These are phyloP conservation scores for Gremmenia infestans DNA, from an alignment of 2,329 filamentous ascomycete genomes.

Conservation along the genomic window DNA sequence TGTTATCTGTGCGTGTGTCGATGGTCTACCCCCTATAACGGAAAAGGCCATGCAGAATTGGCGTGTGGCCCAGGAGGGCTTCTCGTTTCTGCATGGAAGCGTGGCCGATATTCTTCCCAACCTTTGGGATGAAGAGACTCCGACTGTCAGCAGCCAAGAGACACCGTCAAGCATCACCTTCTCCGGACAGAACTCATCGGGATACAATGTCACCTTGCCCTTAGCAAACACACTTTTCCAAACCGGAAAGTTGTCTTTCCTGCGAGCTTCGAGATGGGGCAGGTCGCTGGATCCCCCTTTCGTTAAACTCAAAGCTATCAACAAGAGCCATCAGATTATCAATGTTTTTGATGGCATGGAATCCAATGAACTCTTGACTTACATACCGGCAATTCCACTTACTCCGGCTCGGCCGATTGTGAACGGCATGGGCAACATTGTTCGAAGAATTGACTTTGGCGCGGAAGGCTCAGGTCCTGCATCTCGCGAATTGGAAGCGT, in stretches of 20 bases:
- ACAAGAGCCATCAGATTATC: conserved; percentile 18
- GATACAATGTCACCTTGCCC: conserved; percentile 44
- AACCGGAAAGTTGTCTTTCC: conserved; percentile 58
- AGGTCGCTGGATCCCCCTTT: conserved; percentile 3
- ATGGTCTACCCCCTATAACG: conserved; percentile 43
- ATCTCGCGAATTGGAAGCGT: conserved; percentile 64
- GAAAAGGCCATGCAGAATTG: background rate
- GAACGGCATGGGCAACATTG: conserved; percentile 72
- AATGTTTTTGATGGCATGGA: conserved; percentile 9
- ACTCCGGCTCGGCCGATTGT: conserved; percentile 58
- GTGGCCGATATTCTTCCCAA: conserved; percentile 39
- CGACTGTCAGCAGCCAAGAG: background rate
- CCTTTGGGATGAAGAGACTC: conserved; percentile 36
- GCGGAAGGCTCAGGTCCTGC: conserved; percentile 49
- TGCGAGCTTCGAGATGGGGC: conserved; percentile 44
- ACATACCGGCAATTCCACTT: conserved; percentile 53
- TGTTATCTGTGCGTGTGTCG: conserved; percentile 51
- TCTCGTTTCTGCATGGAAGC: conserved; percentile 48
- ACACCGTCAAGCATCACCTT: conserved; percentile 23
- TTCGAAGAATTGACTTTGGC: conserved; percentile 54
- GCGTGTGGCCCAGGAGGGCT: conserved; percentile 34
- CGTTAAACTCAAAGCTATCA: conserved; percentile 4
- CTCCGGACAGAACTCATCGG: conserved; percentile 1
- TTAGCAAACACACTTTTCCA: conserved; percentile 75
- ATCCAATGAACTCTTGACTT: conserved; percentile 1